Evolutionary conservation across 1,139 yeast species (phyloP).

Genomic region (Nadsonia commutata): DNA sequence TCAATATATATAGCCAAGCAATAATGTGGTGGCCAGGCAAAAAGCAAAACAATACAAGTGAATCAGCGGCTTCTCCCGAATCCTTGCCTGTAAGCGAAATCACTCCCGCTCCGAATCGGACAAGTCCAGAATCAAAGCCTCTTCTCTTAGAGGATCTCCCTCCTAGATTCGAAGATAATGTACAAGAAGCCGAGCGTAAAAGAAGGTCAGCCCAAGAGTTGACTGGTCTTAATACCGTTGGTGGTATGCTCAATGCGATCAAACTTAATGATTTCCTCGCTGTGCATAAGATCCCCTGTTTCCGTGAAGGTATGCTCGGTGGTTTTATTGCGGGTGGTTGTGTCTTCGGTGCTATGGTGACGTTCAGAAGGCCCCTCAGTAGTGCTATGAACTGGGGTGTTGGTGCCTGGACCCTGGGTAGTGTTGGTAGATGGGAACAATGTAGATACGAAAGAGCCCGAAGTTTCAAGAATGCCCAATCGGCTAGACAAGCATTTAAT

Average conservation of each 20-base stretch:
- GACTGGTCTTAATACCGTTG: background rate
- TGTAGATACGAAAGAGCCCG: conserved; percentile 60
- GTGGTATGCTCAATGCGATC: conserved; percentile 7
- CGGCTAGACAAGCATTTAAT: conserved; percentile 5
- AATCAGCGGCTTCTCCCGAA: background rate
- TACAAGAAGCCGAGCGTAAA: background rate
- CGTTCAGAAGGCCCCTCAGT: conserved; percentile 45
- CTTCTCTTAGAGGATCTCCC: background rate
- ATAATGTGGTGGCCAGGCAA: background rate
- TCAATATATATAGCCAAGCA: too few relatives aligned
- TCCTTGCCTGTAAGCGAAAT: background rate
- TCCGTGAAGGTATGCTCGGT: conserved; percentile 74
- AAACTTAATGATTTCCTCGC: conserved; percentile 39
- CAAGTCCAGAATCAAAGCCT: background rate
- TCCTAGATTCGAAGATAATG: background rate
- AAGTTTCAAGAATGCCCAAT: conserved; percentile 41
- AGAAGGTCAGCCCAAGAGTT: background rate
- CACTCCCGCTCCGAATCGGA: background rate
- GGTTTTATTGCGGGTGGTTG: conserved; percentile 82
- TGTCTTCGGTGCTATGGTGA: conserved; percentile 49
- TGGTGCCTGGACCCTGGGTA: conserved; percentile 68
- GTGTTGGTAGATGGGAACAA: conserved; percentile 84
- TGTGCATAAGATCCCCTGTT: conserved; percentile 65
- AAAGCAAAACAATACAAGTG: background rate
- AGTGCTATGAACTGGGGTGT: conserved; percentile 71